Conservation (phyloP, 1,284 basidiomycete species). For the Apiotrichum laibachii region DNA sequence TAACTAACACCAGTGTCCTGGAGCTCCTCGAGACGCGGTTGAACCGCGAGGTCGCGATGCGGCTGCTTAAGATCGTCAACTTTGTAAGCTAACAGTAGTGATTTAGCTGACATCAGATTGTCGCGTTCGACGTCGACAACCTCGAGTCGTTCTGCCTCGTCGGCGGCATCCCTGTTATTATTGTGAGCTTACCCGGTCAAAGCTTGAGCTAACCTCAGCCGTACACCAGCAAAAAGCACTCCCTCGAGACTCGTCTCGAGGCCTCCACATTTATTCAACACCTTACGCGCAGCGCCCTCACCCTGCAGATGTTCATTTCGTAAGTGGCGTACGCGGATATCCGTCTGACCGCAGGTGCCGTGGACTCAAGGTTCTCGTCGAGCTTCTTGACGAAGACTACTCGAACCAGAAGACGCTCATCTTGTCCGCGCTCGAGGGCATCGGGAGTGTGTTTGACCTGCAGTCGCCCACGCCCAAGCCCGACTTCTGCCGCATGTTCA, state of each 20-base stretch:
- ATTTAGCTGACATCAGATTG: slow-evolving; percentile 60
- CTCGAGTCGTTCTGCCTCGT: slow-evolving; percentile 94
- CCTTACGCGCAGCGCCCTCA: slow-evolving; percentile 85
- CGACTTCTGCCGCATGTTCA: slow-evolving; percentile 98
- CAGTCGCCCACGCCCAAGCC: slow-evolving; percentile 92
- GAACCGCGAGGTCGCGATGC: slow-evolving; percentile 77
- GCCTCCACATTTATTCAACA: slow-evolving; percentile 92
- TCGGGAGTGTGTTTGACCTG: slow-evolving; percentile 90
- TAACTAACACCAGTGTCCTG: slow-evolving; percentile 57
- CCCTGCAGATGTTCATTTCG: slow-evolving; percentile 97
- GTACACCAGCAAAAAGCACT: slow-evolving; percentile 91
- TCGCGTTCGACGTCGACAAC: slow-evolving; percentile 76
- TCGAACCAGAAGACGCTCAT: slow-evolving; percentile 84
- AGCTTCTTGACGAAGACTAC: slow-evolving; percentile 95
- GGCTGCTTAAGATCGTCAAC: slow-evolving; percentile 84
- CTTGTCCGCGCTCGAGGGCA: slow-evolving; percentile 88
- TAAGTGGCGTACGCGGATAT: slow-evolving; percentile 54
- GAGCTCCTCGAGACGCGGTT: slow-evolving; percentile 81
- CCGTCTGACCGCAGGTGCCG: slow-evolving; percentile 64
- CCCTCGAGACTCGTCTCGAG: slow-evolving; percentile 88
- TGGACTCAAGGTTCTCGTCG: slow-evolving; percentile 87
- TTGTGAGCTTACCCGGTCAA: slow-evolving; percentile 58
- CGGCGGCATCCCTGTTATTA: slow-evolving; percentile 87
- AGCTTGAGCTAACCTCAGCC: slow-evolving; percentile 44
- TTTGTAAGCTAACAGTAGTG: slow-evolving; percentile 57